Conservation (phyloP, 148 eudicot genomes). For the Polygonum aviculare region DNA sequence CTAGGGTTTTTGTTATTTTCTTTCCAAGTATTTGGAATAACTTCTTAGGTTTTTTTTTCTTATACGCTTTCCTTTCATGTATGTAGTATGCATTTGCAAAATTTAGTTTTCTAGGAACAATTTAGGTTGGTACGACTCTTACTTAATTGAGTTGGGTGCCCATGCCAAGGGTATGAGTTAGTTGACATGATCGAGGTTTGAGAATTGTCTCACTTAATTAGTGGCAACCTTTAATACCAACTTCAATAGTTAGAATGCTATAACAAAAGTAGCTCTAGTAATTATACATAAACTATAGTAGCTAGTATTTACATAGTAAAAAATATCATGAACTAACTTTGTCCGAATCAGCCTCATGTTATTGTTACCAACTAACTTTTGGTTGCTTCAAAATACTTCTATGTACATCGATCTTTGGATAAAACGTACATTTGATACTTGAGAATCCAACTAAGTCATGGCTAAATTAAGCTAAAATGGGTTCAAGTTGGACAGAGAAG, state of each 20-base stretch:
- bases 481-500: background rate
- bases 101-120: background rate
- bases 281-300: too few species aligned
- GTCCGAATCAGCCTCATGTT: too few species aligned
- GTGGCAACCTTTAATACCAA: too few species aligned
- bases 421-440: background rate
- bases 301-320: too few species aligned
- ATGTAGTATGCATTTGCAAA: background rate
- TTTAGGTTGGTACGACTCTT: background rate
- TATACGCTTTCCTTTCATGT: background rate
- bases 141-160: too few species aligned
- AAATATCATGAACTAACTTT: too few species aligned
- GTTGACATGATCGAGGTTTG: background rate
- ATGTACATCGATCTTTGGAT: background rate
- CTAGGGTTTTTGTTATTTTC: conserved; percentile 3
- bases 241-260: too few species aligned
- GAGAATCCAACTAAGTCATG: background rate
- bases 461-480: background rate
- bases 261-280: too few species aligned
- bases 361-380: too few species aligned
- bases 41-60: background rate
- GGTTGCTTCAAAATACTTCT: too few species aligned
- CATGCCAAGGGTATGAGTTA: background rate
- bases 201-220: background rate
- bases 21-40: background rate